Evolutionary conservation across 2,329 filamentous ascomycete species (phyloP).

Genomic region (Septoria petroselini): DNA sequence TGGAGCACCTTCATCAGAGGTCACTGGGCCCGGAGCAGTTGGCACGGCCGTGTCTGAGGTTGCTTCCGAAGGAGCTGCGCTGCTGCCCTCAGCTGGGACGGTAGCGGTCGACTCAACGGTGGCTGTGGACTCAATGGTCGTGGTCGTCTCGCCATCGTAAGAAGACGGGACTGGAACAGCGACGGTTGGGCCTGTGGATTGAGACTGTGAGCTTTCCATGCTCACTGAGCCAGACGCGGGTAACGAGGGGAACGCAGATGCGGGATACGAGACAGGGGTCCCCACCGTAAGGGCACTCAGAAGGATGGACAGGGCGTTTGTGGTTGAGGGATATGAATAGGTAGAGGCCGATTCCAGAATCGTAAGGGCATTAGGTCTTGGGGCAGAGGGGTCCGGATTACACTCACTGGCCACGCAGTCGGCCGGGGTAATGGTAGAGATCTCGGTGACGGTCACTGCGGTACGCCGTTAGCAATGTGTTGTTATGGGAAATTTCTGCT

Average conservation of each 20-base stretch:
- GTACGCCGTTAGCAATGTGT: not conserved
- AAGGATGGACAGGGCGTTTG: constrained; percentile 26
- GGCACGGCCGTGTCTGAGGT: constrained; percentile 14
- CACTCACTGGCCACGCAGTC: constrained; percentile 29
- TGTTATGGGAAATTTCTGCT: not conserved
- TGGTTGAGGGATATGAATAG: constrained; percentile 13
- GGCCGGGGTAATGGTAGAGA: constrained; percentile 14
- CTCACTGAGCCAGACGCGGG: constrained; percentile 14
- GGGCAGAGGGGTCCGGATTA: constrained; percentile 11
- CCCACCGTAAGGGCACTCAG: constrained; percentile 20
- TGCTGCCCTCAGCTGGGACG: constrained; percentile 8
- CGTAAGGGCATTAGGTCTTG: constrained; percentile 23
- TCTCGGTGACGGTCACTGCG: constrained; percentile 20
- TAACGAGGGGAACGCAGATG: constrained; percentile 16
- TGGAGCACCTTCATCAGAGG: constrained; percentile 14
- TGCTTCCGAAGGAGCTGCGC: constrained; percentile 12
- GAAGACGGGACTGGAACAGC: constrained; percentile 5
- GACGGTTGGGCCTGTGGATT: constrained; percentile 20
- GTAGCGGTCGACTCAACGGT: constrained; percentile 18
- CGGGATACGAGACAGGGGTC: constrained; percentile 9
- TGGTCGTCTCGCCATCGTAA: constrained; percentile 10
- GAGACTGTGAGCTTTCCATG: constrained; percentile 23
- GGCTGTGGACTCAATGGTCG: constrained; percentile 13
- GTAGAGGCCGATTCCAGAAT: constrained; percentile 22
- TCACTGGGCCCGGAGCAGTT: constrained; percentile 15